A percentile compares a stretch with the other conserved stretches of the same genome.
Evolutionary conservation across 306 rosid genomes (phyloP).

Genomic region (Prunus salicina): DNA sequence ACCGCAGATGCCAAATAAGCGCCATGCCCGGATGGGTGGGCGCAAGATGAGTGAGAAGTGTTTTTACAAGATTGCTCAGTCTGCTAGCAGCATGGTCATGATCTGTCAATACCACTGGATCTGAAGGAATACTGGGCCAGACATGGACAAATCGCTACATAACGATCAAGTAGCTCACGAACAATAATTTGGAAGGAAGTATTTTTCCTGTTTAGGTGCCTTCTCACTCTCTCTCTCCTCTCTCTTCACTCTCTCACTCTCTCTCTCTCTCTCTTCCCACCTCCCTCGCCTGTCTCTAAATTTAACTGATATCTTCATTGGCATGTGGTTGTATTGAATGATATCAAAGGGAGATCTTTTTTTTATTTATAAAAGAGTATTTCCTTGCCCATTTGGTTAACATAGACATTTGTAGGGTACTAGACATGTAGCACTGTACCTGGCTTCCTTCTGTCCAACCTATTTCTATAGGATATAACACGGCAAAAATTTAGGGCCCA

Average conservation of each 20-base stretch:
- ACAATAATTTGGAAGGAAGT: slow-evolving; percentile 14
- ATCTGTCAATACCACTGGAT: slow-evolving; percentile 75
- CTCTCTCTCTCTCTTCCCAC: too few relatives aligned
- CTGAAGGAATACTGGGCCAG: slow-evolving; percentile 93
- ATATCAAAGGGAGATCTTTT: too few relatives aligned
- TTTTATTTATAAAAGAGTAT: too few relatives aligned
- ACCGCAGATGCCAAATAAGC: slow-evolving; percentile 96
- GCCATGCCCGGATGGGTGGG: slow-evolving; percentile 87
- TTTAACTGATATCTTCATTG: too few relatives aligned
- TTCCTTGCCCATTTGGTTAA: too few relatives aligned
- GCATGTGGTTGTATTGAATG: too few relatives aligned
- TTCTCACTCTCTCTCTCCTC: background rate
- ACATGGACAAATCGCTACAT: slow-evolving; percentile 95
- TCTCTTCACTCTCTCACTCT: slow-evolving; percentile 14
- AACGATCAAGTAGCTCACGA: slow-evolving; percentile 68
- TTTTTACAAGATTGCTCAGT: slow-evolving; percentile 86
- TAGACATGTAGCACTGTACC: too few relatives aligned
- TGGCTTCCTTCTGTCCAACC: background rate
- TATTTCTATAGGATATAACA: background rate
- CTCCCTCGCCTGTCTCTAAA: too few relatives aligned
- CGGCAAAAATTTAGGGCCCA: too few relatives aligned
- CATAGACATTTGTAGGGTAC: too few relatives aligned
- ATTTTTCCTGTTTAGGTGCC: slow-evolving; percentile 20
- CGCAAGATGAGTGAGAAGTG: slow-evolving; percentile 98
- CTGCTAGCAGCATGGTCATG: slow-evolving; percentile 83